Percentiles rank a stretch among this genome's conserved stretches.
Conservation (phyloP, 768 basidiomycete genomes). For the Tylopilus sp. region DNA sequence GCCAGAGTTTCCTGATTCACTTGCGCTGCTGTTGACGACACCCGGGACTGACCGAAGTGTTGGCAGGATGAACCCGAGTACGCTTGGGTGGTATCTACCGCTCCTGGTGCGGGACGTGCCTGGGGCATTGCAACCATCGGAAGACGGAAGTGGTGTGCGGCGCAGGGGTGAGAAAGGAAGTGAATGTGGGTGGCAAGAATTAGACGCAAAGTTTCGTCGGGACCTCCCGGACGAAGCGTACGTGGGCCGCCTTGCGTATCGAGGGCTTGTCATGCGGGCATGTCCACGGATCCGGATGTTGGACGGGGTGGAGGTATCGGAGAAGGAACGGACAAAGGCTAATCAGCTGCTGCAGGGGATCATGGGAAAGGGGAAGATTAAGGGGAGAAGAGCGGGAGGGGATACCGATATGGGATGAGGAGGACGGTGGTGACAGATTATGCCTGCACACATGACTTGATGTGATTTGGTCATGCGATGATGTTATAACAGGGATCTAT, state of each 20-base stretch:
- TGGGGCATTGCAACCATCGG: conserved; percentile 64
- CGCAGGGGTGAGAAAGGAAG: conserved; percentile 31
- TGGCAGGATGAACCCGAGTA: conserved; percentile 90
- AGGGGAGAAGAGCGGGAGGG: conserved; percentile 22
- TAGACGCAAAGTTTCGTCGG: conserved; percentile 84
- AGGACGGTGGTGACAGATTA: conserved; percentile 27
- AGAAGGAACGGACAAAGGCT: conserved; percentile 85
- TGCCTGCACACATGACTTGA: conserved; percentile 29
- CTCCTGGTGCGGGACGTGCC: conserved; percentile 68
- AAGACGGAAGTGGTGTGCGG: conserved; percentile 25
- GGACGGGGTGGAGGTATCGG: conserved; percentile 82
- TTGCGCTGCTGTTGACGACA: conserved; percentile 9
- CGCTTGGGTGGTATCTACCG: conserved; percentile 93
- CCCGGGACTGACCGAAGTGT: conserved; percentile 26
- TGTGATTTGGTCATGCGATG: conserved; percentile 12
- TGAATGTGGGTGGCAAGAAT: conserved; percentile 57
- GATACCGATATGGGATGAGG: conserved; percentile 10
- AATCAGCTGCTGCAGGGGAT: conserved; percentile 60
- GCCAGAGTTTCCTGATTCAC: background rate
- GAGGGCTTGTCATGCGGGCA: conserved; percentile 81
- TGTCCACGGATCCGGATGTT: conserved; percentile 65
- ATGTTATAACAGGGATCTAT: conserved; percentile 15
- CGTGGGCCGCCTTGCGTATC: conserved; percentile 82
- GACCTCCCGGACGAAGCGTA: conserved; percentile 88
- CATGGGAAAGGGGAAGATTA: conserved; percentile 40